Evolutionary conservation across 306 rosid species (phyloP).

Genomic region (Vigna mungo): DNA sequence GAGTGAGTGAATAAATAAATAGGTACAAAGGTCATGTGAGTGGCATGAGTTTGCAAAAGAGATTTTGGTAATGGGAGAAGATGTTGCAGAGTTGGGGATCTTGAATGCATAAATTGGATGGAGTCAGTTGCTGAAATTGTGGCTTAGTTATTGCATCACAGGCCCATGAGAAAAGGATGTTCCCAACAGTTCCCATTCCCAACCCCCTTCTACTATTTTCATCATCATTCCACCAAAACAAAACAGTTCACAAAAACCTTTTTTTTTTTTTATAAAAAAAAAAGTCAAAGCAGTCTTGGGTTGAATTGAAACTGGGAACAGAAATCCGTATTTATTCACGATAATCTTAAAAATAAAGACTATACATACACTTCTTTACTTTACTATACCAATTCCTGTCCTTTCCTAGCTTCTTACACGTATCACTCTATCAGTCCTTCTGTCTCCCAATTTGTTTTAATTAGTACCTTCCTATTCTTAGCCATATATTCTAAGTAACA

Average conservation of each 20-base stretch:
- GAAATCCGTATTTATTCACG: neutral
- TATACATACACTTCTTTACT: neutral
- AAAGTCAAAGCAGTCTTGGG: slow-evolving; percentile 31
- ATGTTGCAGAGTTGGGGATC: slow-evolving; percentile 41
- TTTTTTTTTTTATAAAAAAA: neutral
- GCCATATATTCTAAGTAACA: slow-evolving; percentile 40
- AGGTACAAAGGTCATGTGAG: slow-evolving; percentile 46
- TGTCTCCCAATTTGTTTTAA: slow-evolving; percentile 28
- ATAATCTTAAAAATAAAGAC: slow-evolving; percentile 14
- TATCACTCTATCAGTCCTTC: slow-evolving; percentile 26
- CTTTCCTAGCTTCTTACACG: slow-evolving; percentile 29
- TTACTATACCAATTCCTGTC: slow-evolving; percentile 40
- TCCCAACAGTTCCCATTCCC: slow-evolving; percentile 40
- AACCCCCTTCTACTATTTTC: neutral
- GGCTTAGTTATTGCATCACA: slow-evolving; percentile 46
- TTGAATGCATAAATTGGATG: slow-evolving; percentile 39
- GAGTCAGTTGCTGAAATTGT: slow-evolving; percentile 48
- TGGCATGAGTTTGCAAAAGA: slow-evolving; percentile 41
- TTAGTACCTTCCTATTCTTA: slow-evolving; percentile 41
- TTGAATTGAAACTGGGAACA: slow-evolving; percentile 23
- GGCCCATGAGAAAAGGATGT: slow-evolving; percentile 51
- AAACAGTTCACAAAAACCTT: slow-evolving; percentile 44
- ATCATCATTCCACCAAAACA: slow-evolving; percentile 49
- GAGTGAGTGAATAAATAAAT: neutral
- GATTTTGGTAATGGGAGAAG: slow-evolving; percentile 35